Conservation (phyloP, 2,329 filamentous ascomycete genomes). For the Penicillium sp. region DNA sequence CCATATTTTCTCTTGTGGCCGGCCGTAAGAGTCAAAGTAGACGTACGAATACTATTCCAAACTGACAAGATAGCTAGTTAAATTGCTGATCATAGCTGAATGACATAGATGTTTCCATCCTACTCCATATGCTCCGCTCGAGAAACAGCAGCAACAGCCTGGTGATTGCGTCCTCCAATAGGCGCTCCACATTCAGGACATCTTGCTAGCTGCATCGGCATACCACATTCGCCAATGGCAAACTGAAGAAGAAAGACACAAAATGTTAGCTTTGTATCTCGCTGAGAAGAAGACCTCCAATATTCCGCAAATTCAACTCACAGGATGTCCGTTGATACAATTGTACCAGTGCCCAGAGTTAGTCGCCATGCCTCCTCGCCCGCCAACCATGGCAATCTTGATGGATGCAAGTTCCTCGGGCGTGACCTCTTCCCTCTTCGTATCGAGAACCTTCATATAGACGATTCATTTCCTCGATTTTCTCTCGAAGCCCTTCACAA, state of each 20-base stretch:
- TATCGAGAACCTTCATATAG: slow-evolving; percentile 3
- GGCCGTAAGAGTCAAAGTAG: not conserved
- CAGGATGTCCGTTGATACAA: slow-evolving; percentile 14
- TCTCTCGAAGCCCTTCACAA: slow-evolving; percentile 2
- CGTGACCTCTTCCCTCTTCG: slow-evolving; percentile 7
- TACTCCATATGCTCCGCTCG: slow-evolving; percentile 10
- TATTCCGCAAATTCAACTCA: not conserved
- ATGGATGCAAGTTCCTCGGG: slow-evolving; percentile 8
- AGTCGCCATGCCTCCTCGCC: slow-evolving; percentile 10
- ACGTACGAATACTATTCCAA: not conserved
- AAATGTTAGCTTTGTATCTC: too few relatives aligned
- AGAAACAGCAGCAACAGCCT: slow-evolving; percentile 2
- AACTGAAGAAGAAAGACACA: slow-evolving; percentile 14
- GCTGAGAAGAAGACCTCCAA: not conserved
- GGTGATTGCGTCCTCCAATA: slow-evolving; percentile 10
- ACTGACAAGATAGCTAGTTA: not conserved
- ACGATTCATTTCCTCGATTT: slow-evolving; percentile 1
- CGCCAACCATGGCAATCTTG: slow-evolving; percentile 12
- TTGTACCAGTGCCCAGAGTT: slow-evolving; percentile 17
- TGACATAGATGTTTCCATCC: not conserved
- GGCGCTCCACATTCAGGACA: slow-evolving; percentile 21
- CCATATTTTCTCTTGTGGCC: not conserved
- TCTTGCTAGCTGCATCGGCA: slow-evolving; percentile 29
- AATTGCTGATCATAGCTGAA: not conserved
- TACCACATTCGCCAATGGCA: slow-evolving; percentile 31